phyloP scores from a whole-genome alignment of 2,329 filamentous ascomycete genomes.

The Penicillium sp. region DNA sequence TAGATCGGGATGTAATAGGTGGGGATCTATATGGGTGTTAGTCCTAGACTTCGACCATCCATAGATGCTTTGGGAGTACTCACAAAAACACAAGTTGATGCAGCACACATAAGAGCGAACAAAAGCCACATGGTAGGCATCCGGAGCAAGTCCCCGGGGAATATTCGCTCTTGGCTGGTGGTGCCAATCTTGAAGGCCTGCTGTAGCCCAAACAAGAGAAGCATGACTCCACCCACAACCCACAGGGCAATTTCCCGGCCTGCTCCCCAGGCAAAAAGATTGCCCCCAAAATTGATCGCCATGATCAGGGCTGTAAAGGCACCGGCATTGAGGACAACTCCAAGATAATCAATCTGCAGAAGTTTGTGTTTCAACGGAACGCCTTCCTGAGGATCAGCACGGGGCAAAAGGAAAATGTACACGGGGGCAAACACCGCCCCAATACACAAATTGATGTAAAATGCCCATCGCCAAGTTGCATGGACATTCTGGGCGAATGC shows the following conservation, averaged over 20 bases:
- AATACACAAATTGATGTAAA: constrained; percentile 59
- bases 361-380: constrained; percentile 24
- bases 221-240: constrained; percentile 47
- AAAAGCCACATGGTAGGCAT: constrained; percentile 11
- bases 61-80: background rate
- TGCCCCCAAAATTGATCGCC: constrained; percentile 55
- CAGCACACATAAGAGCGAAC: constrained; percentile 8
- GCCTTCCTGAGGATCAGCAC: constrained; percentile 23
- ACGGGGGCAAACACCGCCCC: constrained; percentile 47
- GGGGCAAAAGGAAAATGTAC: constrained; percentile 47
- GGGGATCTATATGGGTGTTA: constrained; percentile 8
- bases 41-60: background rate
- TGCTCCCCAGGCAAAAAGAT: constrained; percentile 50
- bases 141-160: constrained; percentile 10
- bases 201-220: constrained; percentile 49
- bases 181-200: constrained; percentile 12
- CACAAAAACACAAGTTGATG: constrained; percentile 14
- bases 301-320: constrained; percentile 48
- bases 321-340: constrained; percentile 46
- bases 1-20: constrained; percentile 18
- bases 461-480: constrained; percentile 41
- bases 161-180: constrained; percentile 5
- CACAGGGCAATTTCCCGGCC: constrained; percentile 47
- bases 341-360: constrained; percentile 48
- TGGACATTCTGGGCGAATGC: constrained; percentile 29